Base-by-base conservation (phyloP, 2,329 filamentous ascomycete genomes). In the Chaetomium olivaceum region DNA sequence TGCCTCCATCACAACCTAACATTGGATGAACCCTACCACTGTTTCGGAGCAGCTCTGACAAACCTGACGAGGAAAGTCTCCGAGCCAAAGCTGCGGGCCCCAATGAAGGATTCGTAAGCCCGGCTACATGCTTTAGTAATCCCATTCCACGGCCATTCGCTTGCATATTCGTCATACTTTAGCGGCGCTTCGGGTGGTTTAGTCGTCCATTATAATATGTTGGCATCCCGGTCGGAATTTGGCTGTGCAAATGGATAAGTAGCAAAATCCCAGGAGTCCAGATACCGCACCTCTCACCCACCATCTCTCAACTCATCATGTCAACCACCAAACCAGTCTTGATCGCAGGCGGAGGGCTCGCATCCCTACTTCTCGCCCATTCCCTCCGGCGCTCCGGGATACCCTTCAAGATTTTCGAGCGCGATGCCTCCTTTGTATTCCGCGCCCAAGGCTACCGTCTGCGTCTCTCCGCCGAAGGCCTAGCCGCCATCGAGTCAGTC, bases 361-460 rank as follows among this genome's bases (percentile, higher is more conserved):
- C 79, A 2, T 81, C 80, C 0, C 76, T 83, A 1, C 73, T 82
- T 0, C 74, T 83, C 1, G 81, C 78, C 0, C 80, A 80, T 54
- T 79, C 79, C 8, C 77, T 82, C 0, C 77, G 75, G 1, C 72
- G 67, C 1, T 75, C 78, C 55, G 73, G 73, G 0, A 81, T 84
- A n/a, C 79, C 81, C 0, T 87, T 85, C 73, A 77, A 74, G 46
- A 81, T 88, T 52, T 87, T 83, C 71, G 86, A 89, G 74, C 83
- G 83, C 51, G 83, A 86, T 67, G 67, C 74, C 0, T 81, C 80
- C 0, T 76, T 82, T 56, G 66, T 72, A 1, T 87, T 86, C 70
- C 86, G 87, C 54, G 85, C 83, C 0, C 87, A 89, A 72, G 87
- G 87, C 0, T 89, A 89, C 74, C 77, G 87, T 2, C 77, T 89